phyloP scores from a whole-genome alignment of 2,329 filamentous ascomycete species.

The Penicillium sp. region DNA sequence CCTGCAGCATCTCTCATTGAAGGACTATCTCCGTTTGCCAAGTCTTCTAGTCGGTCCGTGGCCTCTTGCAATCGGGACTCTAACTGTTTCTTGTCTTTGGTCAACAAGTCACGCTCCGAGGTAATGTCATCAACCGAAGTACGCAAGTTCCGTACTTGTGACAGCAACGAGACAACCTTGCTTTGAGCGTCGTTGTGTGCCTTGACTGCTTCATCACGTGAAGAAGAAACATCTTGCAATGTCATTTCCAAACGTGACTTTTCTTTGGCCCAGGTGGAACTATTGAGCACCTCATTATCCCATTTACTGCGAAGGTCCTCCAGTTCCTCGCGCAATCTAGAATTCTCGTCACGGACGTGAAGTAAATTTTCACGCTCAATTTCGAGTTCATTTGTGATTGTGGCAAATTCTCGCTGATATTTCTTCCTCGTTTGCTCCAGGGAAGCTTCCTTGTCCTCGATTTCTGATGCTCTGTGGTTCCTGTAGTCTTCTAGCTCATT shows the following conservation, averaged over 20 bases:
- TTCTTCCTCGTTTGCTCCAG: conserved; percentile 98
- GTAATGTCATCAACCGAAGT: conserved; percentile 80
- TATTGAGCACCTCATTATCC: conserved; percentile 97
- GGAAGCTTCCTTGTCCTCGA: conserved; percentile 92
- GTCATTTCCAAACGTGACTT: conserved; percentile 88
- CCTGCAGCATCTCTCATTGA: conserved; percentile 84
- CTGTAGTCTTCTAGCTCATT: conserved; percentile 98
- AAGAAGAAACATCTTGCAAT: conserved; percentile 79
- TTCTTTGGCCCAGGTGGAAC: conserved; percentile 97
- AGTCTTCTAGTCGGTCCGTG: conserved; percentile 80
- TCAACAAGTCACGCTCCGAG: conserved; percentile 76
- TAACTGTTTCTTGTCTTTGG: conserved; percentile 85
- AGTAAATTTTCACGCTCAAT: conserved; percentile 87
- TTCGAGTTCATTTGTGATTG: conserved; percentile 86
- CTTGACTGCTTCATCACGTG: conserved; percentile 86
- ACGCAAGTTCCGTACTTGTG: conserved; percentile 80
- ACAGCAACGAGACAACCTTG: conserved; percentile 85
- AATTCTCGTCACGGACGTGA: conserved; percentile 77
- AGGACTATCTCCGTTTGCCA: conserved; percentile 78
- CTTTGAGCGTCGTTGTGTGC: conserved; percentile 94
- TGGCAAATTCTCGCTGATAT: conserved; percentile 89
- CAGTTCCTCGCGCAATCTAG: conserved; percentile 86
- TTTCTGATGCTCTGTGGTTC: conserved; percentile 88
- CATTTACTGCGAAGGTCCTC: conserved; percentile 93
- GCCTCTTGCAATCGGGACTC: conserved; percentile 84